Conservation (phyloP, 768 basidiomycete genomes). For the Auricularia sp. region DNA sequence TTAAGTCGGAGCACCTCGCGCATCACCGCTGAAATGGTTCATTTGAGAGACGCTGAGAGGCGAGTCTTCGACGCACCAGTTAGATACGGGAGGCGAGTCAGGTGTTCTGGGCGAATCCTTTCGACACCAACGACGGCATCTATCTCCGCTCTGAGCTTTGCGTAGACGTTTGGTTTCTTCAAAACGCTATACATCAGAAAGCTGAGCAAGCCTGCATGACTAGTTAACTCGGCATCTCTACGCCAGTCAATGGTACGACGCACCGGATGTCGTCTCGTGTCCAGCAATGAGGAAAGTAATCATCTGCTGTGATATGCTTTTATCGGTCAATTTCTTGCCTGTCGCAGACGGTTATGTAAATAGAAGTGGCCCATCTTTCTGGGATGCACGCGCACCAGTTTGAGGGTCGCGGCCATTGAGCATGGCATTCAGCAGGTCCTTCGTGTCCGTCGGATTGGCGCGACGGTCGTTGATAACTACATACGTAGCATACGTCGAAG, state of each 20-base stretch:
- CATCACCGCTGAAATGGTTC: constrained; percentile 20
- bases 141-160: constrained; percentile 36
- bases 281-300: constrained; percentile 43
- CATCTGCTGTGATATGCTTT: constrained; percentile 35
- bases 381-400: constrained; percentile 21
- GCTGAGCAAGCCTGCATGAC: constrained; percentile 23
- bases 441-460: constrained; percentile 26
- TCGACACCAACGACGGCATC: constrained; percentile 33
- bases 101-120: constrained; percentile 27
- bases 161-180: constrained; percentile 32
- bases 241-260: background rate
- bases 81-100: constrained; percentile 35
- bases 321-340: constrained; percentile 21
- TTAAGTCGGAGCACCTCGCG: constrained; percentile 27
- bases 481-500: background rate
- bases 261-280: constrained; percentile 30
- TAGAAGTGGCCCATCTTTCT: background rate
- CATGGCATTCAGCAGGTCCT: constrained; percentile 39
- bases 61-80: background rate
- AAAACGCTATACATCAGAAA: constrained; percentile 37
- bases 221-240: background rate
- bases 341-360: background rate
- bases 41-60: too few relatives aligned
- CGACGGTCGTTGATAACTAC: constrained; percentile 31
- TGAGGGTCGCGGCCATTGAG: constrained; percentile 33